Conservation (phyloP, 768 basidiomycete genomes). For the Mycena floridula region DNA sequence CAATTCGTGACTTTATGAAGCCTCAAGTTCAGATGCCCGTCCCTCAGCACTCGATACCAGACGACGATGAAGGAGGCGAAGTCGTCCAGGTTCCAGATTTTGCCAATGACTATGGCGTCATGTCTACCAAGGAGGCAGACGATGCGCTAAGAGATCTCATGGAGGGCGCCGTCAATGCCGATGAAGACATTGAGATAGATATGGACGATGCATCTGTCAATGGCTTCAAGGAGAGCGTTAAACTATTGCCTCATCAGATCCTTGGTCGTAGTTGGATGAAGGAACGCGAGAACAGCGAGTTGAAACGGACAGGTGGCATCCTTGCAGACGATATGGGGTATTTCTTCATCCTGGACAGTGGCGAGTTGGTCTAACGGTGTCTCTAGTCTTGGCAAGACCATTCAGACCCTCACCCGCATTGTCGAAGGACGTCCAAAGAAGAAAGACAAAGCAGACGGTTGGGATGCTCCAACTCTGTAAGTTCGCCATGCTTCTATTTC, state of each 20-base stretch:
- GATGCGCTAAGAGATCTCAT: constrained; percentile 75
- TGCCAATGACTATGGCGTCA: constrained; percentile 18
- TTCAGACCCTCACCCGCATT: constrained; percentile 85
- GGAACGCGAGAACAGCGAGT: constrained; percentile 60
- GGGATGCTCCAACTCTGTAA: constrained; percentile 65
- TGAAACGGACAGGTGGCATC: constrained; percentile 80
- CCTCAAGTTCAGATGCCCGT: neutral
- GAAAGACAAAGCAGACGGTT: constrained; percentile 67
- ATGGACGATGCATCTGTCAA: constrained; percentile 66
- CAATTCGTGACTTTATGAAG: neutral
- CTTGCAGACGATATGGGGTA: constrained; percentile 91
- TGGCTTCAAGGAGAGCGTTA: constrained; percentile 68
- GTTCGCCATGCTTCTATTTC: constrained; percentile 16
- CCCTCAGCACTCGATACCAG: neutral
- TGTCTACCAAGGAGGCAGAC: constrained; percentile 57
- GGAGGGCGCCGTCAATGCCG: constrained; percentile 56
- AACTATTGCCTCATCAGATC: constrained; percentile 82
- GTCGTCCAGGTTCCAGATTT: constrained; percentile 21
- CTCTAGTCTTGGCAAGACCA: constrained; percentile 76
- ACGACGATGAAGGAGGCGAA: constrained; percentile 22
- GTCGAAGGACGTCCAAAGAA: constrained; percentile 72
- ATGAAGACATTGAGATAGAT: constrained; percentile 49
- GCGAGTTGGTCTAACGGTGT: constrained; percentile 4
- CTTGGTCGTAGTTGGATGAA: constrained; percentile 85
- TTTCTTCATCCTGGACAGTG: constrained; percentile 10